Evolutionary conservation across 257 asterid species (phyloP), one percentile per base, ranked within the genome.

Genomic region (Solanum bulbocastanum): DNA sequence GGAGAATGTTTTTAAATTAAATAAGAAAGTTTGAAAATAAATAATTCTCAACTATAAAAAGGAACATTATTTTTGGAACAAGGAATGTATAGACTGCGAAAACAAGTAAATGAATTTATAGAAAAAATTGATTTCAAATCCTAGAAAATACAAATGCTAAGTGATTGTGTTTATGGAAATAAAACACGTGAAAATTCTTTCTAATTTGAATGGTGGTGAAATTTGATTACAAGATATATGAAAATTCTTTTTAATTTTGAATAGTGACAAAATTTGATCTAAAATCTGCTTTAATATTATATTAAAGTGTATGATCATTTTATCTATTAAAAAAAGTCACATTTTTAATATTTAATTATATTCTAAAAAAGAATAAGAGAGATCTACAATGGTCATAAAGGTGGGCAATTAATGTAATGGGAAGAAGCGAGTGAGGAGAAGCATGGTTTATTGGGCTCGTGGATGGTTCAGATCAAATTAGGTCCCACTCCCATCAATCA

Each of bases 121-220:
- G 71, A n/a, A 4, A 49, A 62, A 13, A 5, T 15, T n/a, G 71
- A 10, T n/a, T n/a, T 62, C 71, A 62, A 62, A 4, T 20, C 11
- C 25, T 10, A 60, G 25, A 4, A 22, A 60, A 20, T 20, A 20
- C 25, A 56, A 56, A 56, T 56, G 65, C 65, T 46, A 56, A 56
- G 65, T 56, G 10, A 56, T 56, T 56, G 65, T 56, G 65, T 56
- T 56, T 56, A 18, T 18, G 7, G 9, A 56, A 46, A 46, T 46
- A 46, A 46, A 42, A 42, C 0, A 44, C 2, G 16, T 44, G 2
- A 12, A 44, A 44, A 10, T 3, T 40, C 1, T 40, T 42, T 11
- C 3, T 11, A 3, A 11, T 11, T 42, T 42, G 0, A 1, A 0
- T 42, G 0, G 0, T 11, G 14, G 0, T 0, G 5, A 44, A 12